Base-by-base conservation (phyloP, 2,329 filamentous ascomycete genomes). In the Colletotrichum falcatum region DNA sequence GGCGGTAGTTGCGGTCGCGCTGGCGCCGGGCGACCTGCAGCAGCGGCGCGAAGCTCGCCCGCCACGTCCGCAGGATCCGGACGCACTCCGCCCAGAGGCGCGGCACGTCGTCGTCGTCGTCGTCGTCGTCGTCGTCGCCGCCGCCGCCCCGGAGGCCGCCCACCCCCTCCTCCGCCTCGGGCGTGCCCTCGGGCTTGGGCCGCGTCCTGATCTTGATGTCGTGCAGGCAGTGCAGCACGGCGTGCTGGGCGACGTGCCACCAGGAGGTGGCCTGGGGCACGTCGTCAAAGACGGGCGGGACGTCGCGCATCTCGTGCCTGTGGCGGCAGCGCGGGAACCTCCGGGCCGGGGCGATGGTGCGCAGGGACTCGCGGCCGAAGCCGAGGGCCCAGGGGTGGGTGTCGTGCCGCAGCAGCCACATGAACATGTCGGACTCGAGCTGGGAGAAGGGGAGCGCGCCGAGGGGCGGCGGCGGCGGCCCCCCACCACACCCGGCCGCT, bases 201-300 rank as follows among this genome's bases (percentile, higher is more conserved):
- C n/a, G n/a, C n/a, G 39, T 42, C 39, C 20, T 42, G 46, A 62
- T 30, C 39, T 42, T 42, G 46, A 62, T 35, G 14, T 42, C 60
- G 53, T 72, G 69, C 26, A 72, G 65, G 28, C 20, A 16, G 55
- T 70, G 61, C 28, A 49, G 53, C 26, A 70, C 51, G 42, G 23
- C 33, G 30, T 72, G 66, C 37, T 70, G 69, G 16, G 56, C 56
- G 8, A 46, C 30, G 23, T 72, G 46, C 69, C 61, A 69, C 69
- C 66, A 71, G 2, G 49, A 51, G 4, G 48, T 37, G n/a, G 69
- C 69, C 18, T 71, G 28, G 20, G 44, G n/a, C 8, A 56, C 49
- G 37, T 8, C 48, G 33, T 18, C 23, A 16, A 72, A 65, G 26
- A 37, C 42, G 9, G 20, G 14, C 2, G 70, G 61, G 8, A 70